Conservation (phyloP, 371 early-diverging fungal species). For the Mucor plumbeus region DNA sequence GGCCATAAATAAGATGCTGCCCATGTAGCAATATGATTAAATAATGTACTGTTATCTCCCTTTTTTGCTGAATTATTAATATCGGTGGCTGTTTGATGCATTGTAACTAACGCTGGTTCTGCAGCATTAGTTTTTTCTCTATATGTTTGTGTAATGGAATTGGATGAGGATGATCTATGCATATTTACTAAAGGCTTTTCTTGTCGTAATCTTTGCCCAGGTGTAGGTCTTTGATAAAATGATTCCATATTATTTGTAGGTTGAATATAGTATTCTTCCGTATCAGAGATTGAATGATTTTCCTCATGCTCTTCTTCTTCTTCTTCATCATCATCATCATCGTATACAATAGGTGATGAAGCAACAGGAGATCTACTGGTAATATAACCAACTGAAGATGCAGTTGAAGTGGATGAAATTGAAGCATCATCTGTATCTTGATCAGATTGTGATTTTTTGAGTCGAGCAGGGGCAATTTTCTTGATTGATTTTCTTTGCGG, state of each 20-base stretch:
- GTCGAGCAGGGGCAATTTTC: constrained; percentile 50
- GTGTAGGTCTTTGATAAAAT: constrained; percentile 16
- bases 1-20: constrained; percentile 32
- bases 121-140: constrained; percentile 33
- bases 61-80: constrained; percentile 19
- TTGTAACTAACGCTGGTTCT: constrained; percentile 32
- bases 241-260: neutral
- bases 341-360: constrained; percentile 4
- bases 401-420: constrained; percentile 25
- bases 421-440: constrained; percentile 41
- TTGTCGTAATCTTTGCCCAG: constrained; percentile 5
- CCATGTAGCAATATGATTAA: constrained; percentile 29
- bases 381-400: constrained; percentile 15
- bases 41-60: constrained; percentile 5
- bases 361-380: constrained; percentile 18
- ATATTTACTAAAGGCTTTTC: neutral
- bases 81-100: constrained; percentile 32
- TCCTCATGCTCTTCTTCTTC: constrained; percentile 12
- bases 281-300: neutral
- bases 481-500: constrained; percentile 32
- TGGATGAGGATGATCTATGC: constrained; percentile 13
- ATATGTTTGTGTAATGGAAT: constrained; percentile 16
- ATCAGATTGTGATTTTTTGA: constrained; percentile 50
- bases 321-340: constrained; percentile 5
- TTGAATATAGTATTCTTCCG: neutral